phyloP scores from a whole-genome alignment of 2,329 filamentous ascomycete genomes.

The Paecilomyces formosus region DNA sequence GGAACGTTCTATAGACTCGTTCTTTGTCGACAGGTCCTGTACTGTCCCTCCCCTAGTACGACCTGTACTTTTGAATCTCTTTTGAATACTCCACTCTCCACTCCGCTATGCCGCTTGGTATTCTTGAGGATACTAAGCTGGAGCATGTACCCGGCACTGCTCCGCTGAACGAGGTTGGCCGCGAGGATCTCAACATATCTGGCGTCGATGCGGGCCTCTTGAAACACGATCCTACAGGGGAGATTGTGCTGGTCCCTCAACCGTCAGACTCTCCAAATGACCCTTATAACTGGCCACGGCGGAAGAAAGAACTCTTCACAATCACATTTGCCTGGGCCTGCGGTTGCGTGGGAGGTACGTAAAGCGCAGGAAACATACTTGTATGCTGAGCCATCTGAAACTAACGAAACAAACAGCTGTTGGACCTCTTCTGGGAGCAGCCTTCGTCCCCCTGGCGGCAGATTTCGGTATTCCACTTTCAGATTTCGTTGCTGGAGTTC shows the following conservation, averaged over 20 bases:
- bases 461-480: slow-evolving; percentile 23
- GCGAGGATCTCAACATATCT: slow-evolving; percentile 7
- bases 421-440: slow-evolving; percentile 31
- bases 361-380: neutral
- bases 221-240: slow-evolving; percentile 23
- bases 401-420: slow-evolving; percentile 17
- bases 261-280: slow-evolving; percentile 18
- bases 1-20: neutral
- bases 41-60: neutral
- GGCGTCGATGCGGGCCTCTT: slow-evolving; percentile 19
- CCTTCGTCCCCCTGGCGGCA: slow-evolving; percentile 26
- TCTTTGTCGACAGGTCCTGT: neutral
- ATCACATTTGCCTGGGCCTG: slow-evolving; percentile 33
- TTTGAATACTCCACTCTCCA: neutral
- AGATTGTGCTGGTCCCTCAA: slow-evolving; percentile 18
- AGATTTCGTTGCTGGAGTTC: slow-evolving; percentile 27
- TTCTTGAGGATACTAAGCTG: slow-evolving; percentile 20
- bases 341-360: slow-evolving; percentile 35
- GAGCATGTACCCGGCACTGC: slow-evolving; percentile 25
- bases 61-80: neutral
- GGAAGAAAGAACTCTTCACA: slow-evolving; percentile 30
- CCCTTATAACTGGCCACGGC: slow-evolving; percentile 17
- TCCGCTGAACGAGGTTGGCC: slow-evolving; percentile 15
- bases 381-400: neutral
- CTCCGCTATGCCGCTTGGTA: slow-evolving; percentile 21